Conservation (phyloP, 805 yeast genomes). For the Cyberlindnera xylosilytica region DNA sequence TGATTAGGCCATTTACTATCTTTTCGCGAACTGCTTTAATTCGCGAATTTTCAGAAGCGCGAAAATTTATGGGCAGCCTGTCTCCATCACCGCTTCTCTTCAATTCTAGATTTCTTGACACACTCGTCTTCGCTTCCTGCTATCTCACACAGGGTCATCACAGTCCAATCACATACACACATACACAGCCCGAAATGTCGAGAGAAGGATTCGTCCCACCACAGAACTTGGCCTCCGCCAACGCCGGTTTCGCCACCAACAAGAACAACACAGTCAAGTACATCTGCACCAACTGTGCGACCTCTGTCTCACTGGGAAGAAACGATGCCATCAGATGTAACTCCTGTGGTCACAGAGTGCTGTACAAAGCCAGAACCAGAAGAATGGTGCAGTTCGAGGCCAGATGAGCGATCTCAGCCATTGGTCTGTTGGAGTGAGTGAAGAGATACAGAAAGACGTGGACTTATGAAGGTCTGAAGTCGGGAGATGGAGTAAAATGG, state of each 20-base stretch:
- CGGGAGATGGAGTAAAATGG: no score
- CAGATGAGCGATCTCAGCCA: constrained; percentile 36
- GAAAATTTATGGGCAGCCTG: no score
- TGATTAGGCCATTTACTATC: no score
- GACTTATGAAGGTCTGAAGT: no score
- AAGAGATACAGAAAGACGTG: no score
- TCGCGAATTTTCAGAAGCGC: no score
- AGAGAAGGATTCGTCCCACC: constrained; percentile 91
- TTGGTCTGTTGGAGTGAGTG: no score
- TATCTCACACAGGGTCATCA: no score
- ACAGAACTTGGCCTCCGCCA: constrained; percentile 79
- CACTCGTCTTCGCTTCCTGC: neutral
- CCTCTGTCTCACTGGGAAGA: constrained; percentile 80
- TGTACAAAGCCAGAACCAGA: constrained; percentile 95
- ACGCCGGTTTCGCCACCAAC: constrained; percentile 68
- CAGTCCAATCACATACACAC: neutral
- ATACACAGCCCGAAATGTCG: constrained; percentile 32
- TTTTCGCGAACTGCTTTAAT: no score
- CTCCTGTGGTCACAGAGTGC: constrained; percentile 97
- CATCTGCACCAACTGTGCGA: constrained; percentile 95
- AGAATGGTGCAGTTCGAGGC: constrained; percentile 93
- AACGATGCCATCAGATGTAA: constrained; percentile 97
- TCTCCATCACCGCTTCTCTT: no score
- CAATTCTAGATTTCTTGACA: neutral
- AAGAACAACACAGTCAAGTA: constrained; percentile 85